Evolutionary conservation across 2,329 filamentous ascomycete species (phyloP), one percentile per base, ranked within the genome.

Genomic region (Hypoxylon sp.): DNA sequence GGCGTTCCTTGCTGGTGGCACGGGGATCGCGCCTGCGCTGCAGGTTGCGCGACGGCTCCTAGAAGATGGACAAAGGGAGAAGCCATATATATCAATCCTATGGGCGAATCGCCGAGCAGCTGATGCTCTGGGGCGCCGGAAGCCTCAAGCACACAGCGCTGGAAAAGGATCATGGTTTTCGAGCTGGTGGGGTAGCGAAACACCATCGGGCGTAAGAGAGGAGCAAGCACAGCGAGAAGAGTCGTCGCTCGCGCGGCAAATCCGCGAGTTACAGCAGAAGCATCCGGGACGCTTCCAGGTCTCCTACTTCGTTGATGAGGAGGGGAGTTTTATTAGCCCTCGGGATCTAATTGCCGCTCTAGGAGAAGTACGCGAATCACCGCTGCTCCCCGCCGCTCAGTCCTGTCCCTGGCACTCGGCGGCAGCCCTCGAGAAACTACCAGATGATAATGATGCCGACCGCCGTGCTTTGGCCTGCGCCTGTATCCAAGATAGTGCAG

Each of bases 1-100:
- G 2, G 83, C 98, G 1, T 97, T 98, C 75, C 82, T 98, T 21
- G 96, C 94, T 1, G 96, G 94, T 1, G 96, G 96, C 0, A 99
- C 96, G 0, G 95, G 96, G 0, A 92, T 99, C 73, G 94, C 93
- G 15, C 93, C 95, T 0, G 96, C 94, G 6, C 81, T 98, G 79
- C 95, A 98, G 80, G 88, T 92, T 44, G 92, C 90, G 1, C 82
- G 89, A 67, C 87, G 88, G 0, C 79, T 95, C 10, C 80, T 89
- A 3, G 79, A 84, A 8, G 37, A 19, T 8, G n/a, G 17, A 3
- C 15, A 19, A 7, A n/a, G 13, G 46, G 69, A 32, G 68, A 75
- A 76, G n/a, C 81, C 83, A 2, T 82, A 76, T 46, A 87, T 97
- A 60, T 86, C 88, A 53, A 90, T 98, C 29, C 80, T 98, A 0